phyloP scores from a whole-genome alignment of 768 basidiomycete genomes.

The Auriscalpium vulgare region DNA sequence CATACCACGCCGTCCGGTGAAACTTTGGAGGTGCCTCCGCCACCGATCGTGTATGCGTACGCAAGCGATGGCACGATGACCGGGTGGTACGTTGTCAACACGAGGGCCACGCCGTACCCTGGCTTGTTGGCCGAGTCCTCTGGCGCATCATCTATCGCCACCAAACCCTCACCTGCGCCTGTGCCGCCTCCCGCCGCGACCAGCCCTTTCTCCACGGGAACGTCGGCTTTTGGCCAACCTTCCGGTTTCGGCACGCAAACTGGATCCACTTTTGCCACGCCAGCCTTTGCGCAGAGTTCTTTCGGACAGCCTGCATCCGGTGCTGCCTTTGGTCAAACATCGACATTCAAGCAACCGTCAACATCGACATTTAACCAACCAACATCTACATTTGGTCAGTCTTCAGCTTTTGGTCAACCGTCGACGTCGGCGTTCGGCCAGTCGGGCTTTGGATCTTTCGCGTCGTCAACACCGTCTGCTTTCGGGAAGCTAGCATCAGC shows the following conservation, averaged over 20 bases:
- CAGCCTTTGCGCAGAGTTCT: conserved; percentile 25
- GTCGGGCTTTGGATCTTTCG: neutral
- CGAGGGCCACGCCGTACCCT: conserved; percentile 42
- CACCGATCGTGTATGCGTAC: conserved; percentile 67
- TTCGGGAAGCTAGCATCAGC: neutral
- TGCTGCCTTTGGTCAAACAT: neutral
- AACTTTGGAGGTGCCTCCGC: conserved; percentile 34
- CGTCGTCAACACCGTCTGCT: neutral
- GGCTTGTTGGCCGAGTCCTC: conserved; percentile 33
- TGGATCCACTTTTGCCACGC: conserved; percentile 13
- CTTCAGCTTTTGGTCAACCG: conserved; percentile 8
- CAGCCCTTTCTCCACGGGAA: conserved; percentile 4
- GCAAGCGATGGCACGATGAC: conserved; percentile 72
- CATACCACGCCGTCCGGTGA: conserved; percentile 35
- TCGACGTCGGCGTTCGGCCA: conserved; percentile 8
- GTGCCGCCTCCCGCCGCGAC: neutral
- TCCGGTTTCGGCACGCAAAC: neutral
- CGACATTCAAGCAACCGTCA: neutral
- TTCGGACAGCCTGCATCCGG: conserved; percentile 20
- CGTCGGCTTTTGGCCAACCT: conserved; percentile 15
- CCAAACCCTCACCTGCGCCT: neutral
- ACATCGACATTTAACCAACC: conserved; percentile 20
- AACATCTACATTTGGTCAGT: conserved; percentile 16
- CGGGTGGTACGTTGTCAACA: conserved; percentile 64
- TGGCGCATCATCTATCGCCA: conserved; percentile 1